Evolutionary conservation across 352 stramenopile genomes (phyloP).

Genomic region (Phytophthora crassamura): DNA sequence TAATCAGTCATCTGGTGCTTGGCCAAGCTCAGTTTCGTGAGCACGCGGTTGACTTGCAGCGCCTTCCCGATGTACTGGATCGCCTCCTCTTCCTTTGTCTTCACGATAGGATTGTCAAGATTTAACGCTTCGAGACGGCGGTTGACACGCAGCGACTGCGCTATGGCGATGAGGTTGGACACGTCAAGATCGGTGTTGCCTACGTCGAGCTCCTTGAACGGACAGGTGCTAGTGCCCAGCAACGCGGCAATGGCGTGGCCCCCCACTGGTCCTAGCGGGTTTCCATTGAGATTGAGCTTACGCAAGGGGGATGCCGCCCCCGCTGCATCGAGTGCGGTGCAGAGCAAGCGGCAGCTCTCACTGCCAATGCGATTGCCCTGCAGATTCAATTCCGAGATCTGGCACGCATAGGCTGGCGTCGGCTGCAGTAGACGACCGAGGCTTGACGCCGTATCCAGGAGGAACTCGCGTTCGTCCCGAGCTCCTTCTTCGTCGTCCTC

Average conservation of each 20-base stretch:
- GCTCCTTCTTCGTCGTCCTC: conserved; percentile 28
- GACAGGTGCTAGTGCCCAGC: conserved; percentile 39
- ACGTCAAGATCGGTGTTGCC: conserved; percentile 63
- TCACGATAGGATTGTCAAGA: conserved; percentile 68
- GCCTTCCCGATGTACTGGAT: conserved; percentile 81
- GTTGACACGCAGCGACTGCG: conserved; percentile 57
- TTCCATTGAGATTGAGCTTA: conserved; percentile 55
- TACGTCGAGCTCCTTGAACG: conserved; percentile 58
- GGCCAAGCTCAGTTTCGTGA: conserved; percentile 61
- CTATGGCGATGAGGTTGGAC: conserved; percentile 75
- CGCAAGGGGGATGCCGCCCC: conserved; percentile 42
- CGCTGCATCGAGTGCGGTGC: conserved; percentile 47
- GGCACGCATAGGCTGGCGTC: conserved; percentile 55
- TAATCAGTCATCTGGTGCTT: conserved; percentile 81
- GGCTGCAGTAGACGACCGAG: conserved; percentile 57
- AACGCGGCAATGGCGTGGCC: conserved; percentile 61
- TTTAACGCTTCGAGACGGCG: conserved; percentile 46
- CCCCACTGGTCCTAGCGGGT: conserved; percentile 57
- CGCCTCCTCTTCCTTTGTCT: conserved; percentile 69
- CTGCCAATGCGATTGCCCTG: conserved; percentile 64
- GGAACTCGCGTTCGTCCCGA: conserved; percentile 46
- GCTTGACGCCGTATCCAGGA: conserved; percentile 53
- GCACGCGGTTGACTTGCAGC: conserved; percentile 72
- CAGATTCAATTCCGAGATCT: conserved; percentile 62
- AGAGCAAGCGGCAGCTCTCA: conserved; percentile 68